Base-by-base conservation (phyloP, 805 yeast genomes). In the Lipomyces kockii region DNA sequence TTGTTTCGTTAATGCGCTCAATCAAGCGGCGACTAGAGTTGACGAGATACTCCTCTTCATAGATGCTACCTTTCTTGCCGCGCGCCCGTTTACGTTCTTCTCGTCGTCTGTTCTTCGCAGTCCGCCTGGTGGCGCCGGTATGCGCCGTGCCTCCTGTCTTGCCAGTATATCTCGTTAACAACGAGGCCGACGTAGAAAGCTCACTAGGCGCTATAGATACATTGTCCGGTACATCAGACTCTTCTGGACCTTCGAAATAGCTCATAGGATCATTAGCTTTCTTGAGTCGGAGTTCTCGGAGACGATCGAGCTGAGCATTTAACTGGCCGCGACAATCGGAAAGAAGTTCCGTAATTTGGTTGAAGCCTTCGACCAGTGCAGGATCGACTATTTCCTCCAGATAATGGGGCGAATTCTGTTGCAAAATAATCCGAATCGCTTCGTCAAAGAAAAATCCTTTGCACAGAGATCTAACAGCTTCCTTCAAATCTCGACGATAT, bases 51-150 rank as follows among this genome's bases (percentile, higher is more conserved):
- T 95, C 98, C 77, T 95, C 99, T 78, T 95, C 99, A 75, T 95
- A 95, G 25, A 95, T 90, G 6, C 98, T 94, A 58, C 98, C 98
- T 81, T 95, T 95, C 82, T 96, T 92, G 68, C 99, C 99, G 74
- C 97, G 87, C 1, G 99, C 99, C 68, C 87, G 85, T 81, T 95
- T 95, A 74, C 99, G 86, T 76, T 94, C 99, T 79, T 94, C 98
- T 72, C 99, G 86, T 77, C 97, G 90, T 72, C 88, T 86, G 78
- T 95, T 95, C 80, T 95, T 95, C 6, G 96, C 85, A 0, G 99
- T 93, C 75, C 89, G 85, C 78, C 99, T 86, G 0, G 97, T 89
- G 2, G 95, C 98, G 35, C 98, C 98, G 0, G 99, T 95, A 76
- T 90, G 90, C 3, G 98, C 98, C 2, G 99, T 95, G 29, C 97